A percentile compares a stretch with the other conserved stretches of the same genome.
These are phyloP conservation scores for Bertia moriformis DNA, from an alignment of 2,329 filamentous ascomycete genomes.

Conservation along the genomic window DNA sequence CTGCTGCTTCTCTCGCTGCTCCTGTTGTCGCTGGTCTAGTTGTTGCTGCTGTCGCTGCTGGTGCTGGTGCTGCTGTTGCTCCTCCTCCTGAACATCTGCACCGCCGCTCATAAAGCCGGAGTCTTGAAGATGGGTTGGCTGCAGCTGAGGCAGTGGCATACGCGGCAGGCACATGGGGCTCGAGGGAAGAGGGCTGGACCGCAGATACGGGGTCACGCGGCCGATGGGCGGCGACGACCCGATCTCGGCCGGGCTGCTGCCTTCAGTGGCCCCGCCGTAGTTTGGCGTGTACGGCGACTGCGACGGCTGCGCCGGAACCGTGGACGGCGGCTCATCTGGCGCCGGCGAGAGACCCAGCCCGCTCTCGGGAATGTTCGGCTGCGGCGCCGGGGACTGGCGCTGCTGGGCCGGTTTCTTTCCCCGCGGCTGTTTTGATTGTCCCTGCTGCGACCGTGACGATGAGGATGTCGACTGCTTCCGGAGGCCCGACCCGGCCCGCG, in stretches of 20 bases:
- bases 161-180: too few species aligned
- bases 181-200: conserved; percentile 54
- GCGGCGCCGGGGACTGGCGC: too few species aligned
- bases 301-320: conserved; percentile 33
- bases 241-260: conserved; percentile 69
- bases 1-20: conserved; percentile 13
- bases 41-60: conserved; percentile 7
- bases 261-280: conserved; percentile 36
- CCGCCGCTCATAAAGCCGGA: conserved; percentile 79
- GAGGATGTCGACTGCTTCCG: conserved; percentile 42
- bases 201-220: conserved; percentile 37
- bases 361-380: too few species aligned
- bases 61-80: conserved; percentile 20
- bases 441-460: too few species aligned
- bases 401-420: too few species aligned
- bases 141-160: conserved; percentile 53
- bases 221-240: conserved; percentile 81
- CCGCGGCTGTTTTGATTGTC: too few species aligned
- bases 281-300: conserved; percentile 26
- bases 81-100: conserved; percentile 52
- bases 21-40: conserved; percentile 20
- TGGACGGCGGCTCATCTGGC: too few species aligned
- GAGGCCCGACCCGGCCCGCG: conserved; percentile 18
- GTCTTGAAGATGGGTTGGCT: conserved; percentile 47
- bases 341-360: too few species aligned